Conservation (phyloP, 306 rosid species). For the Quercus bicolor region DNA sequence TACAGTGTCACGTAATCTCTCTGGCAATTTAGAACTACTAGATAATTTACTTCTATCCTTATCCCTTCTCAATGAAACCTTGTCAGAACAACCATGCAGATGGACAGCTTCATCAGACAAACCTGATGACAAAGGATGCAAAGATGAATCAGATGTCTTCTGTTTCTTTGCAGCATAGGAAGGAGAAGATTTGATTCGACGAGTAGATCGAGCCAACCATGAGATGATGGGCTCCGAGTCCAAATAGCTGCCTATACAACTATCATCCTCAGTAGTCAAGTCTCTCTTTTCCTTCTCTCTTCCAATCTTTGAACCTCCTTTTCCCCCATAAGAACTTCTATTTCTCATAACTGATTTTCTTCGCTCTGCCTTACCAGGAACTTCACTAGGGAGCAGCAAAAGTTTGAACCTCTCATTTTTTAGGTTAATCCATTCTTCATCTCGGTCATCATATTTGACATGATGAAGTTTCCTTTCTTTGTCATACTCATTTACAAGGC, state of each 20-base stretch:
- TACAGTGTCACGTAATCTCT: slow-evolving; percentile 37
- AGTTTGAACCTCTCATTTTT: slow-evolving; percentile 89
- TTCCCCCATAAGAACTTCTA: slow-evolving; percentile 41
- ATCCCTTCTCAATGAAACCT: slow-evolving; percentile 31
- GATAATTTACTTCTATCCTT: slow-evolving; percentile 32
- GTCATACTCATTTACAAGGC: slow-evolving; percentile 68
- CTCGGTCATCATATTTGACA: slow-evolving; percentile 91
- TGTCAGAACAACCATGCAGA: slow-evolving; percentile 21
- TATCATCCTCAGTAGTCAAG: slow-evolving; percentile 41
- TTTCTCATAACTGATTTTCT: slow-evolving; percentile 31
- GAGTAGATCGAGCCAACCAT: slow-evolving; percentile 75
- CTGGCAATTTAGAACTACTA: slow-evolving; percentile 34
- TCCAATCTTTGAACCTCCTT: slow-evolving; percentile 38
- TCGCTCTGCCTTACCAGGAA: slow-evolving; percentile 53
- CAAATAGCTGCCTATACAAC: slow-evolving; percentile 51
- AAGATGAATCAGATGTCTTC: slow-evolving; percentile 44
- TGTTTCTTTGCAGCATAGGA: slow-evolving; percentile 60
- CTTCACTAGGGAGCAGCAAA: slow-evolving; percentile 81
- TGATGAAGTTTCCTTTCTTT: slow-evolving; percentile 64
- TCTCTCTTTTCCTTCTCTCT: slow-evolving; percentile 46
- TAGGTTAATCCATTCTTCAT: slow-evolving; percentile 93
- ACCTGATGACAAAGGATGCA: slow-evolving; percentile 36
- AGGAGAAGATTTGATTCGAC: slow-evolving; percentile 53
- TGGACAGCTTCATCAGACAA: slow-evolving; percentile 39
- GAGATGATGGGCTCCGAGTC: slow-evolving; percentile 94